Evolutionary conservation across 2,329 filamentous ascomycete species (phyloP).

Genomic region (Corniculantispora saksenae): DNA sequence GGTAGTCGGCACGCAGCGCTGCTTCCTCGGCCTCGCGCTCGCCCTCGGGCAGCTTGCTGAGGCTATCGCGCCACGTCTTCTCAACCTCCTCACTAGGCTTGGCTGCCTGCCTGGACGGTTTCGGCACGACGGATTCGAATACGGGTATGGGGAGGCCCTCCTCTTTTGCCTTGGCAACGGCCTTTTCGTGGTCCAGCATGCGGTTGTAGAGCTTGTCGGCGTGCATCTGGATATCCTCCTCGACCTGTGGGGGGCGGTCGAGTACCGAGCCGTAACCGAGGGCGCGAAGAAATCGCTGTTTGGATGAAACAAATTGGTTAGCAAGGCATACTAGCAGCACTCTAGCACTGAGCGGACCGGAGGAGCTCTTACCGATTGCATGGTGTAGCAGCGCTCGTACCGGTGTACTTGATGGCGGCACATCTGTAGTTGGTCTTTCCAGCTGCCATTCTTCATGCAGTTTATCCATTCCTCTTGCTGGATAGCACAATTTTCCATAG

Average conservation of each 20-base stretch:
- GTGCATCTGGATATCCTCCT: conserved; percentile 94
- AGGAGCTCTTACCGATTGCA: conserved; percentile 69
- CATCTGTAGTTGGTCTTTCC: conserved; percentile 71
- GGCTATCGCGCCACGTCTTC: conserved; percentile 52
- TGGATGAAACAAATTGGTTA: not conserved
- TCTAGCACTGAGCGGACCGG: not conserved
- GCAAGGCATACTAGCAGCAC: not conserved
- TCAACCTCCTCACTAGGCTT: conserved; percentile 48
- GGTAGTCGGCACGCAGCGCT: conserved; percentile 62
- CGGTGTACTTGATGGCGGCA: conserved; percentile 74
- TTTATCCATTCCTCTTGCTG: conserved; percentile 81
- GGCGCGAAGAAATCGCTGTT: conserved; percentile 81
- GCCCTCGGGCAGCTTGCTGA: conserved; percentile 58
- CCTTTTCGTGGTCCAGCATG: conserved; percentile 79
- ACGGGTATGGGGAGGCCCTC: conserved; percentile 59
- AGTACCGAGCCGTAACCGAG: conserved; percentile 78
- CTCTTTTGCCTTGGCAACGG: conserved; percentile 68
- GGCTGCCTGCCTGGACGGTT: conserved; percentile 27
- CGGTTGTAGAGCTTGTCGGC: conserved; percentile 87
- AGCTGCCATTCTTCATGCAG: conserved; percentile 75
- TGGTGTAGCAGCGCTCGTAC: conserved; percentile 85
- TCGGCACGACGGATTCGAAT: conserved; percentile 58
- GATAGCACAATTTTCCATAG: conserved; percentile 89
- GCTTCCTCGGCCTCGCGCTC: conserved; percentile 65
- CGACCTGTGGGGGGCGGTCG: conserved; percentile 64